Evolutionary conservation across 148 eudicot species (phyloP).

Genomic region (Suaeda aralocaspica): DNA sequence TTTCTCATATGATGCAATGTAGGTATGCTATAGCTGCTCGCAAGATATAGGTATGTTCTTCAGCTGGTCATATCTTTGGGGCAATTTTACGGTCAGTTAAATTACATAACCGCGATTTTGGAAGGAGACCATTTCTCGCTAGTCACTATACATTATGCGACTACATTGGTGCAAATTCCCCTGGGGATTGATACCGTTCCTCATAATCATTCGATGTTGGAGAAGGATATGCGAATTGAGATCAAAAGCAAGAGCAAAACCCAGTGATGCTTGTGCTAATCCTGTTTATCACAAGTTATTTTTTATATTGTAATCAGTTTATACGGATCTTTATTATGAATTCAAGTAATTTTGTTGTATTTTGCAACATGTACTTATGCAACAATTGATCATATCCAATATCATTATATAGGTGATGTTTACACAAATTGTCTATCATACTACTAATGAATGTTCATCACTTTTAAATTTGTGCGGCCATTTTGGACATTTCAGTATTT

Average conservation of each 20-base stretch:
- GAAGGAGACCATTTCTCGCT: conserved; percentile 68
- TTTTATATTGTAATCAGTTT: no score
- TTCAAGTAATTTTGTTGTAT: no score
- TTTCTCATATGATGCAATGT: conserved; percentile 18
- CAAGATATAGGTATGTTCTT: conserved; percentile 68
- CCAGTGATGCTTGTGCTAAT: conserved; percentile 27
- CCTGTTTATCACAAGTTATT: no score
- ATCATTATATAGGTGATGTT: no score
- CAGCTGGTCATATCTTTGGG: conserved; percentile 72
- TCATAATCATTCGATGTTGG: conserved; percentile 70
- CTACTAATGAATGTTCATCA: no score
- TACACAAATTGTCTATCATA: no score
- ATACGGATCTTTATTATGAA: no score
- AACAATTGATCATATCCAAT: no score
- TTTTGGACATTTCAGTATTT: no score
- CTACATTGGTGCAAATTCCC: conserved; percentile 56
- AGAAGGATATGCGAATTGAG: conserved; percentile 63
- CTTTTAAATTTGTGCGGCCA: no score
- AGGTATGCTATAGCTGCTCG: conserved; percentile 79
- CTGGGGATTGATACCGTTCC: conserved; percentile 70
- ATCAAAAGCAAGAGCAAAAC: conserved; percentile 54
- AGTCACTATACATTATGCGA: conserved; percentile 54
- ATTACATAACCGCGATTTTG: conserved; percentile 65
- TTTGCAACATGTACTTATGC: no score
- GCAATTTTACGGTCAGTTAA: conserved; percentile 79